These are phyloP conservation scores for Termitomyces eurrhizus DNA, from an alignment of 768 basidiomycete genomes.

Conservation along the genomic window DNA sequence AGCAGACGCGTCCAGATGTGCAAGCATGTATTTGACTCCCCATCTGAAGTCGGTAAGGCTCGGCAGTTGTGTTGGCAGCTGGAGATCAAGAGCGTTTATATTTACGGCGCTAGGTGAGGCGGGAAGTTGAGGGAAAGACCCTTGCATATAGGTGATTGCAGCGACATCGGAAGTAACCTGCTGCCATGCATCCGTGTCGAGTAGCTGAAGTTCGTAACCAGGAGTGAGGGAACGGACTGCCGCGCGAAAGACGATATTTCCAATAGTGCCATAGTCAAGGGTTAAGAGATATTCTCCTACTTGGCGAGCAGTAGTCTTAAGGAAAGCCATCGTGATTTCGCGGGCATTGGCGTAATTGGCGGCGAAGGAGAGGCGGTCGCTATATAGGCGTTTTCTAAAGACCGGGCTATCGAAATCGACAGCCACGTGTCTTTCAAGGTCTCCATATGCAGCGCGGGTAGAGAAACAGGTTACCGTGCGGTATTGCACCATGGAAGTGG, in stretches of 20 bases:
- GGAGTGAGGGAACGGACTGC: slow-evolving; percentile 9
- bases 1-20: slow-evolving; percentile 5
- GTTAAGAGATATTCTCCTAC: neutral
- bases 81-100: neutral
- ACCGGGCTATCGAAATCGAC: neutral
- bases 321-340: neutral
- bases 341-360: neutral
- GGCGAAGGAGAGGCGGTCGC: neutral
- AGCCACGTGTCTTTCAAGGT: neutral
- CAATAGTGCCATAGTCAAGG: slow-evolving; percentile 1
- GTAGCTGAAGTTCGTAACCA: neutral
- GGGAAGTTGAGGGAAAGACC: neutral
- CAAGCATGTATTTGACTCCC: slow-evolving; percentile 2
- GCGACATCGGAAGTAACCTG: neutral
- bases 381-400: slow-evolving; percentile 2
- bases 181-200: slow-evolving; percentile 1
- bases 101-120: neutral
- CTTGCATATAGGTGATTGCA: neutral
- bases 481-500: neutral
- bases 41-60: slow-evolving; percentile 1
- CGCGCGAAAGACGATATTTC: slow-evolving; percentile 9
- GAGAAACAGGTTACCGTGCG: neutral
- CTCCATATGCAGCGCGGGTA: neutral
- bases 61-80: neutral
- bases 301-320: neutral